phyloP scores from a whole-genome alignment of 495 filamentous ascomycete genomes.

The Aspergillus sparsus region DNA sequence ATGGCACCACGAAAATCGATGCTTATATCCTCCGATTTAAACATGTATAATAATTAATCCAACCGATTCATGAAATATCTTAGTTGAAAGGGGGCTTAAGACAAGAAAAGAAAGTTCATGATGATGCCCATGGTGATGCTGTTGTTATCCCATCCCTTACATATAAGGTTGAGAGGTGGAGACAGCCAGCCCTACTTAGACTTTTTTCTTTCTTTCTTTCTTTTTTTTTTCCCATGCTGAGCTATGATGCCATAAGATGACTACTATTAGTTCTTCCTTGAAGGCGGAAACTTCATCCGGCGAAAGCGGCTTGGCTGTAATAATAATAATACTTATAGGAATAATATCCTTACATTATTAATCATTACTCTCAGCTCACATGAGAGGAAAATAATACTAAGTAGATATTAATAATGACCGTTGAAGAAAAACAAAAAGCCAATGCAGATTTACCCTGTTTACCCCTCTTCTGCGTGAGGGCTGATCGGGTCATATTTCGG shows the following conservation, averaged over 20 bases:
- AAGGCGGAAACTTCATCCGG: not conserved
- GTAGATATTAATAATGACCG: not conserved
- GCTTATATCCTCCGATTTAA: no score
- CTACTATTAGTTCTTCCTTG: no score
- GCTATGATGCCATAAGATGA: not conserved
- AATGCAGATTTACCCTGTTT: not conserved
- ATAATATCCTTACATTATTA: no score
- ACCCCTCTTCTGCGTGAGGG: constrained; percentile 20
- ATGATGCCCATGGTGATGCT: not conserved
- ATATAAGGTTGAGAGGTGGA: constrained; percentile 1
- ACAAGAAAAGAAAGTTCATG: not conserved
- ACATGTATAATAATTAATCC: no score
- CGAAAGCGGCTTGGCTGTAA: not conserved
- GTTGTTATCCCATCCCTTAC: constrained; percentile 1
- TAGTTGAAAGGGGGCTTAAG: not conserved
- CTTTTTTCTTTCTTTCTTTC: no score
- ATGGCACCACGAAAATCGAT: no score
- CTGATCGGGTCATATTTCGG: constrained; percentile 5
- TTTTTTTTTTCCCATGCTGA: no score
- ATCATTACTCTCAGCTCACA: no score
- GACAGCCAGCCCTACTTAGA: not conserved
- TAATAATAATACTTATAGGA: not conserved
- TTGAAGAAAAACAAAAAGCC: not conserved
- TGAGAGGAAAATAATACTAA: not conserved
- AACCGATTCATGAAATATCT: no score